Base-by-base conservation (phyloP, 2,329 filamentous ascomycete genomes). In the Alternaria arborescens region DNA sequence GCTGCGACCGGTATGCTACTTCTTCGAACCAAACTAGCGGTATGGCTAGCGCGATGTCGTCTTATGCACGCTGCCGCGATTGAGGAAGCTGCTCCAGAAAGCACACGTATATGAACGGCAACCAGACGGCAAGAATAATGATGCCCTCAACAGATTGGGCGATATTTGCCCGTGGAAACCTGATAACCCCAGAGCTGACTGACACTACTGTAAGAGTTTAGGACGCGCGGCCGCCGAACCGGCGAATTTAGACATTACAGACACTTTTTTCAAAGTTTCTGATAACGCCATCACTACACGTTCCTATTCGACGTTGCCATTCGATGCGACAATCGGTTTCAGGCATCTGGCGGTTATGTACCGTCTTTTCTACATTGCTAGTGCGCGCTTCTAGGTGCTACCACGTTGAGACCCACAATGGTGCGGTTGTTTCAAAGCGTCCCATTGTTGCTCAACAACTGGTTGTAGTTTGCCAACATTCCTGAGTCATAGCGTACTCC, bases 371-470 rank as follows among this genome's bases (percentile, higher is more conserved):
- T 53, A n/a, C 38, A 5, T 36, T n/a, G n/a, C 10, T 53, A 12
- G 38, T 32, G 40, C 38, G 24, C 26, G 10, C 26, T 42, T n/a
- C 38, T 24, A 18, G 22, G 50, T 52, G 40, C 38, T 11, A 26
- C n/a, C n/a, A 3, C 52, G 24, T 11, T 55, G 42, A 46, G 20
- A 47, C 24, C 24, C n/a, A 40, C 22, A 47, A 55, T 12, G 47
- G 41, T 30, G 41, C 48, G 55, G 40, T 40, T 53, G 55, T 58
- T 53, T 58, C 41, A 44, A 44, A 20, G 8, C 38, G 22, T 24
- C 41, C 28, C 30, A 26, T 38, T 6, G 12, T 7, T 22, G 30
- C 26, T 36, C 32, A n/a, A 53, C 44, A 38, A 42, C 18, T 16
- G 22, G 55, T 16, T 47, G 41, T 46, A 18, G 24, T 30, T 40